Percentiles rank a stretch among this genome's conserved stretches.
These are phyloP conservation scores for Sorghum bicolor DNA, from an alignment of 176 grass and related monocot genomes.

Conservation along the genomic window Sorghum_bicolor_NCBIv3 NC_012872.2:56074001-56074500, in stretches of 20 bases:
- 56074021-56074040: conserved; percentile 33
- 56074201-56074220: conserved; percentile 40
- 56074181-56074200: conserved; percentile 86
- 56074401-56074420: conserved; percentile 33
- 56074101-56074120: conserved; percentile 42
- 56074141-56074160: conserved; percentile 77
- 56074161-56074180: conserved; percentile 74
- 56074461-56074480: conserved; percentile 44
- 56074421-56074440: conserved; percentile 35
- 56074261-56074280: conserved; percentile 49
- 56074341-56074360: conserved; percentile 22
- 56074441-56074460: conserved; percentile 20
- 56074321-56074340: conserved; percentile 37
- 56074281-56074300: conserved; percentile 35
- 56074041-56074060: conserved; percentile 28
- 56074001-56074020: conserved; percentile 5
- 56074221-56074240: conserved; percentile 47
- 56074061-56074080: background rate
- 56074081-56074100: conserved; percentile 33
- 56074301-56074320: conserved; percentile 53
- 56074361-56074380: conserved; percentile 27
- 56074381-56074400: conserved; percentile 27
- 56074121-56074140: conserved; percentile 43
- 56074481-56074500: conserved; percentile 32
- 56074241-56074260: conserved; percentile 57